Evolutionary conservation across 352 stramenopile species (phyloP).

Genomic region (Phytophthora quininea): DNA sequence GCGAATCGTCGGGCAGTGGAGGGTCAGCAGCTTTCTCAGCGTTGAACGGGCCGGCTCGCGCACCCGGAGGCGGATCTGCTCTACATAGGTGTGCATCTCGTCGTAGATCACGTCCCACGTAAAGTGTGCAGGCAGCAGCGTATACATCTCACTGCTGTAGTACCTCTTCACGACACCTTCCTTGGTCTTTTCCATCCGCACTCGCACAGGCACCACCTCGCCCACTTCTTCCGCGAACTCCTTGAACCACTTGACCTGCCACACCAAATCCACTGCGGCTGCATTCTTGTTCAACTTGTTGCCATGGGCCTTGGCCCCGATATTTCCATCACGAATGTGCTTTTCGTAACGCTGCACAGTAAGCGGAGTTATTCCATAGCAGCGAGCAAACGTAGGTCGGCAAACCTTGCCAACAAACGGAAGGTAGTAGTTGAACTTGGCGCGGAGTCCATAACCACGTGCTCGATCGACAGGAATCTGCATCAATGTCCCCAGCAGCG

Average conservation of each 20-base stretch:
- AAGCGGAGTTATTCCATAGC: too few species aligned
- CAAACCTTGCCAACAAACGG: too few species aligned
- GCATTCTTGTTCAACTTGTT: neutral
- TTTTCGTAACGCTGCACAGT: too few species aligned
- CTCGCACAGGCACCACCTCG: neutral
- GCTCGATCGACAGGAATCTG: too few species aligned
- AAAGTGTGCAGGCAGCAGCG: conserved; percentile 14
- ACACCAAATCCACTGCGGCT: neutral
- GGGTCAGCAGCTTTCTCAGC: conserved; percentile 9
- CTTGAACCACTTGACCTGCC: neutral
- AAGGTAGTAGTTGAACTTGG: too few species aligned
- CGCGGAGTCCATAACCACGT: too few species aligned
- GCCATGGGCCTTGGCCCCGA: neutral
- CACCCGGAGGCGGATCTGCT: neutral
- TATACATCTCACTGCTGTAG: conserved; percentile 1
- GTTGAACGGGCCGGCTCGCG: neutral
- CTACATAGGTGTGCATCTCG: conserved; percentile 22
- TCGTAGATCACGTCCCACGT: conserved; percentile 21
- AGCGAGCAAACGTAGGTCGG: too few species aligned
- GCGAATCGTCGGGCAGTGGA: conserved; percentile 2
- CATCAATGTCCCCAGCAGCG: too few species aligned
- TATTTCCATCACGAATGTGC: too few species aligned
- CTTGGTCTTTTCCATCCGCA: neutral
- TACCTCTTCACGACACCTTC: neutral
- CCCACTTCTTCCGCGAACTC: neutral